These are phyloP conservation scores for Calendula officinalis DNA, from an alignment of 129 eudicot species.

Conservation along the genomic window DNA sequence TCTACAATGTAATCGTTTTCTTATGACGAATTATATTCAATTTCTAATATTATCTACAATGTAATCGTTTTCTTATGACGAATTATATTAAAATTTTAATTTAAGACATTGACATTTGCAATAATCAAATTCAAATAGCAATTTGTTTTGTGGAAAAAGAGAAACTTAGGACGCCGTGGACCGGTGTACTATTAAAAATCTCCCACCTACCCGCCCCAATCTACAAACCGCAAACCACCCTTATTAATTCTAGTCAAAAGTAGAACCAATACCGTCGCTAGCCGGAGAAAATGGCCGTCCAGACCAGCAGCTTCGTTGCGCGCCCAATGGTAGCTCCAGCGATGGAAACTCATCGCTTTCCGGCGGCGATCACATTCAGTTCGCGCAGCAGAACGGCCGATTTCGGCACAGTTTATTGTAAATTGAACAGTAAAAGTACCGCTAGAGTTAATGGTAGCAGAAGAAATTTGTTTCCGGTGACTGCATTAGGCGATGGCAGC, in stretches of 20 bases:
- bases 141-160: background rate
- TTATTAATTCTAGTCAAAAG: conserved; percentile 3
- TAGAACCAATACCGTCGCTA: background rate
- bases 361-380: conserved; percentile 26
- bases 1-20: no score
- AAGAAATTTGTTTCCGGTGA: conserved; percentile 4
- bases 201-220: conserved; percentile 24
- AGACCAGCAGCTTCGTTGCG: conserved; percentile 17
- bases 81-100: no score
- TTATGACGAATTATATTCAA: no score
- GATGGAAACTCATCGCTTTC: conserved; percentile 1
- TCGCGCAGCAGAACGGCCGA: background rate
- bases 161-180: conserved; percentile 15
- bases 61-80: background rate
- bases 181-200: conserved; percentile 16
- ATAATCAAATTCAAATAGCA: background rate
- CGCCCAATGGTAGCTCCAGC: conserved; percentile 11
- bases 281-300: conserved; percentile 27
- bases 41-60: background rate
- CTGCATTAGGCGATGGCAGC: conserved; percentile 28
- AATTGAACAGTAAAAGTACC: conserved; percentile 9
- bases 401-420: background rate
- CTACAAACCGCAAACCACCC: conserved; percentile 2
- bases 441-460: conserved; percentile 3
- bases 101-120: background rate